Conservation (phyloP, 75 land plant species). For the Cryptomeria japonica region DNA sequence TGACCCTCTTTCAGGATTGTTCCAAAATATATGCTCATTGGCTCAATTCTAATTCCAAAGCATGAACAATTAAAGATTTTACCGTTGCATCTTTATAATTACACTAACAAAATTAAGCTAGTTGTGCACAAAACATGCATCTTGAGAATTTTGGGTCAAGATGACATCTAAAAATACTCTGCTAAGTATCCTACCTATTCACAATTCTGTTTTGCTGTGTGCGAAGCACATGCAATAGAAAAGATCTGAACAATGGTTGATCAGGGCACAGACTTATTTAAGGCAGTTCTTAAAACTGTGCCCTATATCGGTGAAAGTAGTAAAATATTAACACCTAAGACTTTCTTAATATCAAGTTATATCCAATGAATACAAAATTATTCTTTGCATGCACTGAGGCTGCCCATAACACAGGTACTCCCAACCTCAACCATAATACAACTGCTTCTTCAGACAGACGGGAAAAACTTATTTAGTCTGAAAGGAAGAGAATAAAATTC, state of each 20-base stretch:
- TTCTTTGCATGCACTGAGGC: not conserved
- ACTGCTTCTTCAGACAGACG: slow-evolving; percentile 33
- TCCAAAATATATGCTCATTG: not conserved
- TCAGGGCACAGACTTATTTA: slow-evolving; percentile 5
- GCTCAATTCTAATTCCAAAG: not conserved
- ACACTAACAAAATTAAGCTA: not conserved
- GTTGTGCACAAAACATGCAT: not conserved
- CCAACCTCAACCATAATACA: not conserved
- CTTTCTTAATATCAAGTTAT: not conserved
- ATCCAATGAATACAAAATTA: slow-evolving; percentile 8
- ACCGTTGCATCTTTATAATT: not conserved
- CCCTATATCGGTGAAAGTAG: not conserved
- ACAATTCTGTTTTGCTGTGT: not conserved
- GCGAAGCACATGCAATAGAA: not conserved
- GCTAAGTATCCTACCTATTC: not conserved
- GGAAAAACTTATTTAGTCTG: slow-evolving; percentile 89
- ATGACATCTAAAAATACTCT: not conserved
- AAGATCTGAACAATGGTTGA: not conserved
- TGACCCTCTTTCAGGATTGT: not conserved
- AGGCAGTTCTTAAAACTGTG: not conserved
- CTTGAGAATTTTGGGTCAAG: not conserved
- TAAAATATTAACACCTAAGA: not conserved
- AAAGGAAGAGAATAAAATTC: slow-evolving; percentile 91
- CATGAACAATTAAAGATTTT: not conserved
- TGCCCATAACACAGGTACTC: not conserved